Base-by-base conservation (phyloP, 1,139 yeast genomes). In the Geotrichum restrictum region DNA sequence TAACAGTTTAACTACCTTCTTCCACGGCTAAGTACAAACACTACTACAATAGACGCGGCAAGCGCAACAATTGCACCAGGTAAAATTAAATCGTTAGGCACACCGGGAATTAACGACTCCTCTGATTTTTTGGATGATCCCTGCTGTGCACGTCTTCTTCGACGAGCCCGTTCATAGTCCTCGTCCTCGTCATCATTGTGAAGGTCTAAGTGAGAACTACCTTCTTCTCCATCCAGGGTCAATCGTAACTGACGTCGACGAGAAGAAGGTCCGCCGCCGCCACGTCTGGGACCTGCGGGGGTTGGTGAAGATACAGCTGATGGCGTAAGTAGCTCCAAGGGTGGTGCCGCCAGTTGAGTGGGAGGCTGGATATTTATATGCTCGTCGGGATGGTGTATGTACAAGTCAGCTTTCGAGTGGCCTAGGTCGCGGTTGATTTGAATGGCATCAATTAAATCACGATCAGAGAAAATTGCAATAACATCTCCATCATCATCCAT, bases 401-500 rank as follows among this genome's bases (percentile, higher is more conserved):
- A 81, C 50, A 88, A 69, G 61, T 87, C 95, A 8, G 88, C 86
- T 65, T 85, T 85, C 43, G 79, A 83, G 47, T 73, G 69, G 19
- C 75, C 74, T 39, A 78, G 68, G 51, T 70, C 71, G 51, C 71
- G 71, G 60, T 83, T 76, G 42, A 85, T 76, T 47, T 72, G 69
- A 27, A 85, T 80, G 64, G 95, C 88, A 57, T 88, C 95, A 21
- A 74, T 61, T 53, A 88, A 74, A 64, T 88, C 96, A 59, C 77
- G 78, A 60, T 84, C 85, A 1, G 88, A 78, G 0, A 94, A 84
- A 41, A 88, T 81, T 1, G 88, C 82, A 22, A 88, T 88, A 4
- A 84, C 71, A 66, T 88, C 96, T 3, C 88, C 87, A 62, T 88
- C 96, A 62, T 88, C 96, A 64, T 88, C 96, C 31, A 83, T 68